Base-by-base conservation (phyloP, 441 rosid genomes). In the Gossypium trilobum region DNA sequence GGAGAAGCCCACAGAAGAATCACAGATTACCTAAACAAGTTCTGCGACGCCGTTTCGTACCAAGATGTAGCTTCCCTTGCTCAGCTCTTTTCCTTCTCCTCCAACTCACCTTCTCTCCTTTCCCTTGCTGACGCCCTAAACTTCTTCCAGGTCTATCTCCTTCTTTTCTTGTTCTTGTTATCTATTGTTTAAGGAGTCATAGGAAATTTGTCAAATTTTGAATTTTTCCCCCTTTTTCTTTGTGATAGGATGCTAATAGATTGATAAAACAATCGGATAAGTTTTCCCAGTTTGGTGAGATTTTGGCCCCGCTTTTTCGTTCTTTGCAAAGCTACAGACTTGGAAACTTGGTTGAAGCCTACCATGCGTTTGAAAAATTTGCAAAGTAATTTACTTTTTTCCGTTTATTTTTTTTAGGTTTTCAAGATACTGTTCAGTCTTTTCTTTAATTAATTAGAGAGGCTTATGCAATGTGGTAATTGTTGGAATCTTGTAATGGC, bases 1-100 rank as follows among this genome's bases (percentile, higher is more conserved):
- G 96, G 95, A 60, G 96, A 91, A 73, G 86, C 97, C 0, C 96
- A 93, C 85, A 67, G 97, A 55, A 75, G 98, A 75, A 89, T 91
- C 81, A 88, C 86, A 10, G 97, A 93, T 39, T 91, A 88, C 78
- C 85, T 90, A 17, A 86, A 83, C 75, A 82, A 88, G 17, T 93
- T 91, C 85, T 82, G 83, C 78, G 92, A 90, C 81, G 82, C 92
- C 82, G 86, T 91, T 75, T 79, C 75, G 5, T 68, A 76, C 31
- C 97, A 91, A 76, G 93, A 93, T 83, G 89, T 82, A 17, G 80
- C 84, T 57, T 82, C 91, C 46, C 88, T 93, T 56, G 78, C 81
- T 22, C 84, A 70, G 11, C 91, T 91, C 71, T 80, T 93, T 71
- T 80, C 88, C 52, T 61, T 89, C 82, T 87, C 98, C 79, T 86